A percentile compares a stretch with the other conserved stretches of the same genome.
These are phyloP conservation scores for Fallopia convolvulus DNA, from an alignment of 148 eudicot genomes.

Conservation along the genomic window DNA sequence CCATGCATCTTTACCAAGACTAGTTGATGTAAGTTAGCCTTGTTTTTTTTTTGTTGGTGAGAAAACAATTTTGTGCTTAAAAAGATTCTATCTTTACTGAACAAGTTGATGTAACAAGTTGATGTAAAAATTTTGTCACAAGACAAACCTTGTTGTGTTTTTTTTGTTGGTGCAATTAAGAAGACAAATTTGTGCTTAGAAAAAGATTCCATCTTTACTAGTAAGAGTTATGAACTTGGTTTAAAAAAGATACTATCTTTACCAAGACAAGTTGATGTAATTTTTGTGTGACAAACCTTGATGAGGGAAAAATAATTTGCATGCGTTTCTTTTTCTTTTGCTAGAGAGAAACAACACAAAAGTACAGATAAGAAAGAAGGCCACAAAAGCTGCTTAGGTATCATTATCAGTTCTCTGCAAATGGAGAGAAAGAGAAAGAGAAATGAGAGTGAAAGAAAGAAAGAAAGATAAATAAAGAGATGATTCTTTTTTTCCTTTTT, in stretches of 20 bases:
- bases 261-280: background rate
- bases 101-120: no score
- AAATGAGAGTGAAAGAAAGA: background rate
- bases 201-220: background rate
- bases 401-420: slow-evolving; percentile 10
- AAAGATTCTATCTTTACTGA: no score
- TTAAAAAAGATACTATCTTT: background rate
- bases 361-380: slow-evolving; percentile 13
- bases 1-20: no score
- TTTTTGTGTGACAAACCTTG: background rate
- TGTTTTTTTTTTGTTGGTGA: no score
- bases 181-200: no score
- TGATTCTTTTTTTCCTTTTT: background rate
- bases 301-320: background rate
- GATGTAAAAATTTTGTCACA: no score
- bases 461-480: background rate
- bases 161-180: background rate
- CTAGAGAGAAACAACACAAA: slow-evolving; percentile 8
- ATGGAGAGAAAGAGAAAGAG: slow-evolving; percentile 8
- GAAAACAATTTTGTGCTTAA: no score
- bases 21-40: no score
- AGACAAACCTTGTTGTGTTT: no score
- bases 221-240: background rate
- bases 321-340: slow-evolving; percentile 8
- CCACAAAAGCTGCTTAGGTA: slow-evolving; percentile 11